These are phyloP conservation scores for Mycena galericulata DNA, from an alignment of 768 basidiomycete genomes.

Conservation along the genomic window DNA sequence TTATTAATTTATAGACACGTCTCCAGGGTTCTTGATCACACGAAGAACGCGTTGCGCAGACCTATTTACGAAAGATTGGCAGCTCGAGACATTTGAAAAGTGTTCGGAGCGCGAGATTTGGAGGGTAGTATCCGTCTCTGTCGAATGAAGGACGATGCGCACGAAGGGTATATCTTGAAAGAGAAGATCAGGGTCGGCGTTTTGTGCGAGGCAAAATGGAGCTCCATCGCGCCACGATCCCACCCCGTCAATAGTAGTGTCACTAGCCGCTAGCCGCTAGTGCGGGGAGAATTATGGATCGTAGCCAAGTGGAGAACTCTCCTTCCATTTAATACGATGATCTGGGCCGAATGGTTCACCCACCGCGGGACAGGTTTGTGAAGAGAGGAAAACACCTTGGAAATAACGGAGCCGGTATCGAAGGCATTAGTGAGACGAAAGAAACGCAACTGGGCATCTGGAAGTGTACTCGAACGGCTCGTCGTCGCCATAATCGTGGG, in stretches of 20 bases:
- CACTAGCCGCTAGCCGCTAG: background rate
- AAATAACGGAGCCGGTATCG: background rate
- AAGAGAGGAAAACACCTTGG: background rate
- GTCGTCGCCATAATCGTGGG: conserved; percentile 6
- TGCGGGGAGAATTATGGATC: background rate
- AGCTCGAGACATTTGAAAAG: background rate
- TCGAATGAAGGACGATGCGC: conserved; percentile 6
- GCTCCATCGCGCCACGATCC: background rate
- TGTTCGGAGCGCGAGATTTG: background rate
- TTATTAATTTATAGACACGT: too few species aligned
- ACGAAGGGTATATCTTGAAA: background rate
- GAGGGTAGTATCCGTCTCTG: background rate
- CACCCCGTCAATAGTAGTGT: background rate
- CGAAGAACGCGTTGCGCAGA: too few species aligned
- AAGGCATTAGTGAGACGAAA: conserved; percentile 4
- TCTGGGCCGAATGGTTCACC: background rate
- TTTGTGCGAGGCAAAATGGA: conserved; percentile 1
- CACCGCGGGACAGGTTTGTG: background rate
- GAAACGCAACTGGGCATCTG: background rate
- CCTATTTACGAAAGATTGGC: background rate
- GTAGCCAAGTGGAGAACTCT: too few species aligned
- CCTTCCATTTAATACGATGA: background rate
- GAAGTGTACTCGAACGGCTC: background rate
- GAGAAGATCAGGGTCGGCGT: conserved; percentile 9
- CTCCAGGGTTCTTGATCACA: too few species aligned